A percentile compares a stretch with the other conserved stretches of the same genome.
phyloP scores from a whole-genome alignment of 192 early-diverging fungal genomes.

The Dispira parvispora region DNA sequence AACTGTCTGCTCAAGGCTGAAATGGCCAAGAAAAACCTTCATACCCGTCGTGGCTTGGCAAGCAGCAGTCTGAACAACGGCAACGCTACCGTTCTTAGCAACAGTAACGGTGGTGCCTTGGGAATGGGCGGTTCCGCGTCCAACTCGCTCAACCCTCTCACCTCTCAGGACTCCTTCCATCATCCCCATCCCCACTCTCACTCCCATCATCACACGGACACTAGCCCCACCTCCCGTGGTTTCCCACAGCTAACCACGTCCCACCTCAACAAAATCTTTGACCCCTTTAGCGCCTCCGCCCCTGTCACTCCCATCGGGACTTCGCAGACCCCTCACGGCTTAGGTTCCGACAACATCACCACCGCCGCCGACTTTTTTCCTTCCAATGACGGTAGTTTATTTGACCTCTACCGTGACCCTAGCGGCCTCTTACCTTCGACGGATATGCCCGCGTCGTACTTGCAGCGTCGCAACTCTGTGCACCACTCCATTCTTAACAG shows the following conservation, averaged over 20 bases:
- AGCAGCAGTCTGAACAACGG: conserved; percentile 18
- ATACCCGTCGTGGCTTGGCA: conserved; percentile 69
- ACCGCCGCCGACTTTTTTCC: conserved; percentile 10
- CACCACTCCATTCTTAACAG: conserved; percentile 2
- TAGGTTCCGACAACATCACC: not conserved
- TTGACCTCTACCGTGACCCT: conserved; percentile 8
- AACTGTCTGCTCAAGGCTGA: conserved; percentile 86
- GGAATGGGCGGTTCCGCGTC: too few relatives aligned
- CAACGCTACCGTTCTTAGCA: conserved; percentile 4
- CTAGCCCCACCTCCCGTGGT: not conserved
- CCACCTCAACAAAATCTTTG: conserved; percentile 4
- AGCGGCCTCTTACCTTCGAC: not conserved
- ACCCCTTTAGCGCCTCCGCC: conserved; percentile 11
- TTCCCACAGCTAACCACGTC: conserved; percentile 4
- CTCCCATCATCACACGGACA: not conserved
- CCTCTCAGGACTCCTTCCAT: too few relatives aligned
- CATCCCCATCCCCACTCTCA: not conserved
- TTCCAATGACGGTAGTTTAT: not conserved
- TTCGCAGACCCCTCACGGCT: not conserved
- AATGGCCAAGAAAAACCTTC: conserved; percentile 98
- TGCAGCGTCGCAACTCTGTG: conserved; percentile 10
- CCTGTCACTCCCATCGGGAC: conserved; percentile 1
- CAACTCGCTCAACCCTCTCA: too few relatives aligned
- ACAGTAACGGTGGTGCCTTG: too few relatives aligned
- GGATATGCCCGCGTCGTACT: not conserved